Percentiles rank a stretch among this genome's conserved stretches.
Evolutionary conservation across 2,329 filamentous ascomycete species (phyloP).

Genomic region (Lachnellula hyalina): DNA sequence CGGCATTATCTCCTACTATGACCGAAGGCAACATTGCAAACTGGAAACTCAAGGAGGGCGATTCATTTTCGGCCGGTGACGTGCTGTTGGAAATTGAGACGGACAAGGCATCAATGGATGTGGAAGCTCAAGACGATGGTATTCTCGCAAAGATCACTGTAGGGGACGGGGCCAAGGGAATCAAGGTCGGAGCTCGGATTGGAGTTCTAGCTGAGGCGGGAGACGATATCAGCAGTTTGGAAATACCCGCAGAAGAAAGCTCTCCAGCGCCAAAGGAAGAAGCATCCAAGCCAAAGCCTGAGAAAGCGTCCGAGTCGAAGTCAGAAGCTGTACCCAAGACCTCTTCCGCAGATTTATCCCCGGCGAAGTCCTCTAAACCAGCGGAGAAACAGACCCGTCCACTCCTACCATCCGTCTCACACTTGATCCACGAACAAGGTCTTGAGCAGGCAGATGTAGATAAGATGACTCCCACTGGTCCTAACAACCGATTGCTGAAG

Average conservation of each 20-base stretch:
- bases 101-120: conserved; percentile 92
- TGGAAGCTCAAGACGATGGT: conserved; percentile 87
- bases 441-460: conserved; percentile 69
- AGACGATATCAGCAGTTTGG: conserved; percentile 69
- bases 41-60: conserved; percentile 86
- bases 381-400: conserved; percentile 64
- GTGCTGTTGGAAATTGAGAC: conserved; percentile 90
- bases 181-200: conserved; percentile 76
- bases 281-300: conserved; percentile 22
- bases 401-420: conserved; percentile 75
- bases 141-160: conserved; percentile 77
- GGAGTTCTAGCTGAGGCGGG: conserved; percentile 76
- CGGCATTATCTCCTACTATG: conserved; percentile 87
- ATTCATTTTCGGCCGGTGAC: conserved; percentile 75
- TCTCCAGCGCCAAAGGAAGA: conserved; percentile 26
- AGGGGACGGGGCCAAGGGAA: conserved; percentile 66
- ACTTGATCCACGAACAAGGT: conserved; percentile 74
- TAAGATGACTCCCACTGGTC: conserved; percentile 83
- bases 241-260: conserved; percentile 66
- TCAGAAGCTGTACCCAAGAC: conserved; percentile 16
- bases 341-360: conserved; percentile 23
- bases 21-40: conserved; percentile 83
- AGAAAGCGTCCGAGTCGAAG: conserved; percentile 16
- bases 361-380: conserved; percentile 40
- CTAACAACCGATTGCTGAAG: conserved; percentile 84